Conservation (phyloP, 2,329 filamentous ascomycete genomes). For the Colletotrichum chrysophilum region DNA sequence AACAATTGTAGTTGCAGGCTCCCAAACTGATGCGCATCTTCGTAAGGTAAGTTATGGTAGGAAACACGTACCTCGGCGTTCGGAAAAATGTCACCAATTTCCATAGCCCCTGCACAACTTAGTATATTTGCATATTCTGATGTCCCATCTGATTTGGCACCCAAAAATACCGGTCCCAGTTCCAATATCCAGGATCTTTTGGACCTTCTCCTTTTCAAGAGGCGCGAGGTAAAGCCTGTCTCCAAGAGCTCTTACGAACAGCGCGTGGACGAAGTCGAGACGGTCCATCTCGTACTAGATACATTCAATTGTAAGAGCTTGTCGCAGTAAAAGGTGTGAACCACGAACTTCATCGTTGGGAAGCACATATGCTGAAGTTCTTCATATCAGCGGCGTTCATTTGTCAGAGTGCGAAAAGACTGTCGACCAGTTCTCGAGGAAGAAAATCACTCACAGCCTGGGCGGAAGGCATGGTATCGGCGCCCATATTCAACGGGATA, state of each 20-base stretch:
- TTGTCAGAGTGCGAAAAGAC: accelerated
- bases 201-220: neutral
- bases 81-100: slow-evolving; percentile 27
- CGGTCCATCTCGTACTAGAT: neutral
- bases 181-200: slow-evolving; percentile 60
- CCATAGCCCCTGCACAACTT: slow-evolving; percentile 40
- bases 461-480: slow-evolving; percentile 12
- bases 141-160: neutral
- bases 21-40: too few species aligned
- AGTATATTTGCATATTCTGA: neutral
- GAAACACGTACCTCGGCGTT: neutral
- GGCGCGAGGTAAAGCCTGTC: neutral
- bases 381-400: neutral
- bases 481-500: slow-evolving; percentile 2
- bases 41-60: too few species aligned
- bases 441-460: slow-evolving; percentile 10
- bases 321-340: too few species aligned
- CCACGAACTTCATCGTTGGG: slow-evolving; percentile 37
- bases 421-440: accelerated
- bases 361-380: neutral
- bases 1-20: neutral
- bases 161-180: slow-evolving; percentile 53
- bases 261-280: neutral
- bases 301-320: too few species aligned
- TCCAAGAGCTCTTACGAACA: neutral